Percentiles rank a stretch among this genome's conserved stretches.
Conservation (phyloP, 1,139 yeast species). For the Geotrichum phurueaensis region DNA sequence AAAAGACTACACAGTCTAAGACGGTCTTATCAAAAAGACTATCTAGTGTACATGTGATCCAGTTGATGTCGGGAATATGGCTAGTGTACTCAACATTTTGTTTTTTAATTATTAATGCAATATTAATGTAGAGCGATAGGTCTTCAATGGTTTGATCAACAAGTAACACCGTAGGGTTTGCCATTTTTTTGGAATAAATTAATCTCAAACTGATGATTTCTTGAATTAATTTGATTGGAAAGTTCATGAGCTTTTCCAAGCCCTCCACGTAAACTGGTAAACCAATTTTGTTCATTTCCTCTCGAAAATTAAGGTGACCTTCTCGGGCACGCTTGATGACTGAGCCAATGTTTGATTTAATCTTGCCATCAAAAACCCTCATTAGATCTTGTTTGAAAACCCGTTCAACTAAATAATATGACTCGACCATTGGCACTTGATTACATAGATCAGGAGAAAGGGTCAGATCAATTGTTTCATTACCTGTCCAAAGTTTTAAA, state of each 20-base stretch:
- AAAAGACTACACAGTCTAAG: constrained; percentile 67
- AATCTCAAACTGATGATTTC: constrained; percentile 75
- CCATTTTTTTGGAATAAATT: constrained; percentile 68
- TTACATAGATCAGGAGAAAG: constrained; percentile 29
- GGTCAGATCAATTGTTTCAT: constrained; percentile 62
- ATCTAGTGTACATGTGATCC: constrained; percentile 70
- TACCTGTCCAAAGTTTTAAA: constrained; percentile 69
- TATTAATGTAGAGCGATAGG: constrained; percentile 66
- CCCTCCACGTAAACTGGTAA: constrained; percentile 70
- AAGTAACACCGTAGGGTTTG: constrained; percentile 90
- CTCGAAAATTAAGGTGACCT: constrained; percentile 59
- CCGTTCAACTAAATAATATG: constrained; percentile 66
- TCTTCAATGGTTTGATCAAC: constrained; percentile 92
- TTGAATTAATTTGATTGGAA: constrained; percentile 75
- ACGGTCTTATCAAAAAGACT: constrained; percentile 66
- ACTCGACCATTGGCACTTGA: constrained; percentile 16
- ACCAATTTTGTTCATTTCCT: constrained; percentile 60
- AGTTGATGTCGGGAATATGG: constrained; percentile 56
- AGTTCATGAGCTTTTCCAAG: constrained; percentile 59
- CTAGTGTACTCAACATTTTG: constrained; percentile 59
- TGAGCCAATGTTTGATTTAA: constrained; percentile 57
- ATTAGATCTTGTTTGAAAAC: constrained; percentile 80
- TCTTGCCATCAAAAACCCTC: constrained; percentile 51
- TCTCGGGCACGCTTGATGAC: constrained; percentile 75
- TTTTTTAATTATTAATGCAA: constrained; percentile 71